These are phyloP conservation scores for Onygena corvina DNA, from an alignment of 2,329 filamentous ascomycete species.

Conservation along the genomic window DNA sequence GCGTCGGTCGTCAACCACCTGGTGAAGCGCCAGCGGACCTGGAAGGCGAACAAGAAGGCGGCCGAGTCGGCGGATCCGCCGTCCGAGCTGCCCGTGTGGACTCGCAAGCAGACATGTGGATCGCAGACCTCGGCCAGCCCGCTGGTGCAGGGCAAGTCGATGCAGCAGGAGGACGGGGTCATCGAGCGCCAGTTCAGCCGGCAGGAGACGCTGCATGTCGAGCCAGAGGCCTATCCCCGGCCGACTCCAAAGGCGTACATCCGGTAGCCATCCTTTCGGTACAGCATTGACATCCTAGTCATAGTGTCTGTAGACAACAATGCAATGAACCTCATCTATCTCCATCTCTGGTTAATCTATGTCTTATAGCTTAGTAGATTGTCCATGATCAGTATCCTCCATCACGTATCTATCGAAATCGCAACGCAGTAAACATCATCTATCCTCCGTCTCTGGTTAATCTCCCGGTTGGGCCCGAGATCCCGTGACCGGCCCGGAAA, in stretches of 20 bases:
- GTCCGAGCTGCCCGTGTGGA: not conserved
- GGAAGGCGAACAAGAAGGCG: conserved; percentile 10
- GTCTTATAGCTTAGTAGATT: no score
- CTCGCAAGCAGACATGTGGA: not conserved
- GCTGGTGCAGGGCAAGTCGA: not conserved
- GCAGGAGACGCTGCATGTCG: conserved; percentile 8
- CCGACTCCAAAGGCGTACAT: conserved; percentile 7
- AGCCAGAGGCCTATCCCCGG: conserved; percentile 3
- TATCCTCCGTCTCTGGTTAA: no score
- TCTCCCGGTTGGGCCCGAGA: not conserved
- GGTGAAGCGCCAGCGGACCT: conserved; percentile 13
- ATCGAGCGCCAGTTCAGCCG: conserved; percentile 6
- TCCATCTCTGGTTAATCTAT: no score
- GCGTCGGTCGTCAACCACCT: conserved; percentile 18
- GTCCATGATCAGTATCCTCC: no score
- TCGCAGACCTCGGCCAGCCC: conserved; percentile 1
- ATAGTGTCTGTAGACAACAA: no score
- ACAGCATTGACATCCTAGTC: not conserved
- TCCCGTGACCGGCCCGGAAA: conserved; percentile 5
- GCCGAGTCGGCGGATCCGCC: not conserved
- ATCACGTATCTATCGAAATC: no score
- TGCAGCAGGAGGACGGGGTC: conserved; percentile 9
- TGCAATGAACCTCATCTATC: no score
- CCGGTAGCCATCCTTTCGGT: not conserved
- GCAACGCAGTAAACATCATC: no score